phyloP scores from a whole-genome alignment of 306 rosid genomes.

The Fragaria nilgerrensis region DNA sequence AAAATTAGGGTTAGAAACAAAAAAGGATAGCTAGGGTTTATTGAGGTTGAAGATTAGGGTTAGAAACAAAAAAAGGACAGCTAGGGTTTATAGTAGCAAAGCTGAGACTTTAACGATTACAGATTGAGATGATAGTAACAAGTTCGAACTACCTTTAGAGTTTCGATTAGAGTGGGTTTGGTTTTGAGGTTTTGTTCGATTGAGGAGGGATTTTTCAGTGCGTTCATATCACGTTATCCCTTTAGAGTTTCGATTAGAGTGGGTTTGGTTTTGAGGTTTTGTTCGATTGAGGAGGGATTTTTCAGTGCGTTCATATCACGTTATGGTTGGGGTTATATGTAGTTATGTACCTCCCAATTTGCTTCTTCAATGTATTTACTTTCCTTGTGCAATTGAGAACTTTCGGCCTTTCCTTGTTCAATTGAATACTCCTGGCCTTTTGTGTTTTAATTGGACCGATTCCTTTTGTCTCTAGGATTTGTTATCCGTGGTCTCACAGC shows the following conservation, averaged over 20 bases:
- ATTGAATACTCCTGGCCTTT: too few relatives aligned
- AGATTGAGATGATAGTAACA: not conserved
- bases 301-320: not conserved
- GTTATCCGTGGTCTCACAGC: too few relatives aligned
- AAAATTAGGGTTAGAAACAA: not conserved
- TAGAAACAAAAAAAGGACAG: too few relatives aligned
- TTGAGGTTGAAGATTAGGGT: too few relatives aligned
- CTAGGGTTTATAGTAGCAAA: not conserved
- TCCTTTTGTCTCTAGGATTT: too few relatives aligned
- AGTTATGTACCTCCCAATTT: not conserved
- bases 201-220: not conserved
- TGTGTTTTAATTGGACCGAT: too few relatives aligned
- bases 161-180: too few relatives aligned
- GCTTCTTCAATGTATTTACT: not conserved
- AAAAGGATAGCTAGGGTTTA: not conserved
- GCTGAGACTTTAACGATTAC: not conserved
- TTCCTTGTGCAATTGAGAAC: too few relatives aligned
- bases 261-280: not conserved
- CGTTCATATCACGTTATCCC: not conserved
- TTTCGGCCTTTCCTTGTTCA: too few relatives aligned
- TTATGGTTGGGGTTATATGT: too few relatives aligned
- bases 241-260: too few relatives aligned
- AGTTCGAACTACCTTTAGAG: not conserved
- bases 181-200: not conserved
- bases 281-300: not conserved